Evolutionary conservation across 139 green algal species (phyloP).

Genomic region (Coelastrella sp.): DNA sequence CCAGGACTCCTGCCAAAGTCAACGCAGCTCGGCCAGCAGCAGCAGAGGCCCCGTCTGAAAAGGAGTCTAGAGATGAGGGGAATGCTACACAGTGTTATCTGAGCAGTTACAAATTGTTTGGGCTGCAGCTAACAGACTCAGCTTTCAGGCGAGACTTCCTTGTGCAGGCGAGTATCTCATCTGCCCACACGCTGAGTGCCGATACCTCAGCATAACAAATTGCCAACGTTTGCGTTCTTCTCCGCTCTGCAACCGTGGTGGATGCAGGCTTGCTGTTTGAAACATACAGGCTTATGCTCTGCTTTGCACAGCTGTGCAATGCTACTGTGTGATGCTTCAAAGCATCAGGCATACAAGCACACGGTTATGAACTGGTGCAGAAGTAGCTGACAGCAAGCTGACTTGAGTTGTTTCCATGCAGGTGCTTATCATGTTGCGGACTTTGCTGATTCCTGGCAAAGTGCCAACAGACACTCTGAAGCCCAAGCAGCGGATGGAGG

Average conservation of each 20-base stretch:
- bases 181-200: no score
- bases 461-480: constrained; percentile 30
- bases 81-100: constrained; percentile 74
- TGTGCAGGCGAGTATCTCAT: constrained; percentile 57
- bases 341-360: no score
- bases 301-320: no score
- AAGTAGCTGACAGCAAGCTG: no score
- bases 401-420: neutral
- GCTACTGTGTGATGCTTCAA: no score
- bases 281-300: no score
- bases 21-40: constrained; percentile 22
- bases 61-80: constrained; percentile 10
- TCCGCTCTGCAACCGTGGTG: no score
- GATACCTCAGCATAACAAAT: no score
- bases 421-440: constrained; percentile 34
- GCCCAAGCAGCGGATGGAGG: constrained; percentile 32
- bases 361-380: no score
- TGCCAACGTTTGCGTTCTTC: no score
- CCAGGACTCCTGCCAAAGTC: neutral
- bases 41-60: neutral
- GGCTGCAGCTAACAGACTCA: constrained; percentile 82
- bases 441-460: constrained; percentile 31
- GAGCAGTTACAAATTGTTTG: constrained; percentile 79
- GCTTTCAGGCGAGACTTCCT: constrained; percentile 86
- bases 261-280: no score